Evolutionary conservation across 2,329 filamentous ascomycete species (phyloP).

Genomic region (Hawksworthiomyces lignivorus): DNA sequence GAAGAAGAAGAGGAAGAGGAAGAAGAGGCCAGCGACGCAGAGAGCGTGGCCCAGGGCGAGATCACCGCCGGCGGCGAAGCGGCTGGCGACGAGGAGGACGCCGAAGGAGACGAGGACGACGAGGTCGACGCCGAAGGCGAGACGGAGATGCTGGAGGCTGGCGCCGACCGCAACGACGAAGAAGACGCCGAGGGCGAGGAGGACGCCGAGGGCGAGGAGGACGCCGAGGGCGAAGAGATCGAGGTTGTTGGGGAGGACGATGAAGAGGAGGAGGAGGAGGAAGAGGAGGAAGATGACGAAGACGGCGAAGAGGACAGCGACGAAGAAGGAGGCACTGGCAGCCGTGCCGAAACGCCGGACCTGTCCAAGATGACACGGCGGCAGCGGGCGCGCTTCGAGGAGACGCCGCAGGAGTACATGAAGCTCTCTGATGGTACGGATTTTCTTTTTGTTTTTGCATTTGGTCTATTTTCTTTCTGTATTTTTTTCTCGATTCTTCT

Average conservation of each 20-base stretch:
- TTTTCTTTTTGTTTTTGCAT: no score
- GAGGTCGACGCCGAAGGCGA: constrained; percentile 34
- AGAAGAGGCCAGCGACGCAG: constrained; percentile 48
- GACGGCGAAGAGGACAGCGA: constrained; percentile 35
- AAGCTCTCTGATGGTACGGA: constrained; percentile 52
- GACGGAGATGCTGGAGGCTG: constrained; percentile 29
- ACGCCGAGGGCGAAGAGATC: constrained; percentile 30
- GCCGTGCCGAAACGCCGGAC: constrained; percentile 44
- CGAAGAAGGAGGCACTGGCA: constrained; percentile 29
- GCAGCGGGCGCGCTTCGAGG: constrained; percentile 52
- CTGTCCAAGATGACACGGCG: constrained; percentile 54
- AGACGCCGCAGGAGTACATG: constrained; percentile 44
- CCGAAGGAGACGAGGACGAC: constrained; percentile 32
- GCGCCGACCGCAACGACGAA: constrained; percentile 29
- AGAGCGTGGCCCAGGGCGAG: constrained; percentile 42
- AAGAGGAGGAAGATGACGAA: constrained; percentile 31
- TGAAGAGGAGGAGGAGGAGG: constrained; percentile 29
- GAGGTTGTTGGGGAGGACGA: constrained; percentile 32
- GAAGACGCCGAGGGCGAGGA: constrained; percentile 39
- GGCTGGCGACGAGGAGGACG: constrained; percentile 29
- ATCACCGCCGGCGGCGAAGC: constrained; percentile 37
- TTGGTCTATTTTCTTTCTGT: neutral
- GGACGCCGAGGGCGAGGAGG: constrained; percentile 31
- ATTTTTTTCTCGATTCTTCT: neutral
- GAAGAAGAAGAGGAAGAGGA: constrained; percentile 36